Base-by-base conservation (phyloP, 1,139 yeast species). In the Pichiaceae sp. region DNA sequence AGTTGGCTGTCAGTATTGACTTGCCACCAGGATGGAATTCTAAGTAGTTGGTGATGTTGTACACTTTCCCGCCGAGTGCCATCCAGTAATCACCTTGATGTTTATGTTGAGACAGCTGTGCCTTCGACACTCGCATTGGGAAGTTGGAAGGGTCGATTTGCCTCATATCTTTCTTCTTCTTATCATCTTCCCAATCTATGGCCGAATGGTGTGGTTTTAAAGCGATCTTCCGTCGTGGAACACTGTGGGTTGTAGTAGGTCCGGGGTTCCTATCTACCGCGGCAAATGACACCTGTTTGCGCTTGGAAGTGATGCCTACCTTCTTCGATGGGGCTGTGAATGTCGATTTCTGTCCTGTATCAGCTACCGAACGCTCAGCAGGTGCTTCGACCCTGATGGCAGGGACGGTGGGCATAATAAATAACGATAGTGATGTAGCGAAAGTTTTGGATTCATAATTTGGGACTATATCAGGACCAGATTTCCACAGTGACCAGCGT, bases 21-120 rank as follows among this genome's bases (percentile, higher is more conserved):
- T 68, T 78, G 1, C 98, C 98, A 18, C 98, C 98, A 0, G 98
- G 98, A 50, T 91, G 98, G 56, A 79, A 91, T 39, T 75, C 66
- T 25, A 91, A 57, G 57, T 91, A 91, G 8, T 84, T 78, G 0
- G 96, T 78, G 23, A 91, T 67, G 52, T 89, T 85, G 61, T 83
- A 91, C 2, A 91, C 95, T 49, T 75, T 80, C 1, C 91, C 89
- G 36, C 75, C 75, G 12, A 91, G 68, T 31, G 76, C 75, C 4
- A 93, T 82, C 98, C 98, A 91, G 42, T 85, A 84, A 52, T 91
- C 95, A 1, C 72, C 71, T 17, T 44, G 48, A 0, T 65, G 57
- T 23, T 65, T 68, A 56, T 91, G 97, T 36, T 59, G 62, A 34
- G 66, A 62, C 39, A 91, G 63, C 48, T 83, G 82, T 2, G 70